phyloP scores from a whole-genome alignment of 148 eudicot genomes.

The Pharnaceum exiguum region DNA sequence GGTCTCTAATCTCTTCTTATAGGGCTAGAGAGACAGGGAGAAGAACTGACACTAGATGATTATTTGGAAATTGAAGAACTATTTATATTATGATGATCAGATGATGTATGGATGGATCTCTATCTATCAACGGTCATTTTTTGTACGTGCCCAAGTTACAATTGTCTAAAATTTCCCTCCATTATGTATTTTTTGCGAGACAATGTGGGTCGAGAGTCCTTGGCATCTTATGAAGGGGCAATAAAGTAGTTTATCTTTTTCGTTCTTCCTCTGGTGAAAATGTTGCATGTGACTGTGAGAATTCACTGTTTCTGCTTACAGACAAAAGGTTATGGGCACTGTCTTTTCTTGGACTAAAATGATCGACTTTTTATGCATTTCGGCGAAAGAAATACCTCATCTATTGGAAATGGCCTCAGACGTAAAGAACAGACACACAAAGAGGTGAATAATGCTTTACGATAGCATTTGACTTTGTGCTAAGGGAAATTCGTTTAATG shows the following conservation, averaged over 20 bases:
- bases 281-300: not conserved
- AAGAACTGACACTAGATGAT: too few species aligned
- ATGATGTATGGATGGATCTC: too few species aligned
- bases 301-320: too few species aligned
- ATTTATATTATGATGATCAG: slow-evolving; percentile 11
- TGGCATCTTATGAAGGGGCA: not conserved
- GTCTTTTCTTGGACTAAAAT: slow-evolving; percentile 8
- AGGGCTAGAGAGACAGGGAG: too few species aligned
- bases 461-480: slow-evolving; percentile 21
- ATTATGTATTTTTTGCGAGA: slow-evolving; percentile 2
- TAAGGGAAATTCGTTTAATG: not conserved
- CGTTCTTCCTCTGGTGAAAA: not conserved
- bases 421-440: slow-evolving; percentile 5
- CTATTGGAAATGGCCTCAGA: not conserved
- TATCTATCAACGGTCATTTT: slow-evolving; percentile 21
- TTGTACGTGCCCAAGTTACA: not conserved
- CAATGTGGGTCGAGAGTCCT: not conserved
- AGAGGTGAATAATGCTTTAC: not conserved
- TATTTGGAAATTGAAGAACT: too few species aligned
- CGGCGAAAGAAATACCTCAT: not conserved
- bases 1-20: too few species aligned
- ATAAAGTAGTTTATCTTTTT: not conserved
- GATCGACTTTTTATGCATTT: slow-evolving; percentile 5
- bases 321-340: not conserved
- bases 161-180: not conserved